Evolutionary conservation across 2,329 filamentous ascomycete genomes (phyloP).

Genomic region (Aureobasidium sp.): DNA sequence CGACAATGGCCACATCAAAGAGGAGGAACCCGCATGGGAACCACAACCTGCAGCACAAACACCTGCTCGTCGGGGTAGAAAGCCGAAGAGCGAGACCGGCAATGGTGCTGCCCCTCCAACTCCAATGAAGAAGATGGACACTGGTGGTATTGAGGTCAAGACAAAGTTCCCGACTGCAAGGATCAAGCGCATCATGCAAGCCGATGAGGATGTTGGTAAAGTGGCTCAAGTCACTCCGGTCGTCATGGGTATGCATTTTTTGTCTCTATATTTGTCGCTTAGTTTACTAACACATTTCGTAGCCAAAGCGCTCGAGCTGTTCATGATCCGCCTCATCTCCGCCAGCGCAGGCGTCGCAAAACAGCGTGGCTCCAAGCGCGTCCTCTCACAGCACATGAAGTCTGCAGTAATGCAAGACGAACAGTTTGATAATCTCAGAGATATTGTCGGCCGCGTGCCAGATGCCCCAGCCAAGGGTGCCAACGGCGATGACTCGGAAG

Average conservation of each 20-base stretch:
- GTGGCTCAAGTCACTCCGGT: slow-evolving; percentile 96
- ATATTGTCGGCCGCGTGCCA: slow-evolving; percentile 81
- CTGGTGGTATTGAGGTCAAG: slow-evolving; percentile 61
- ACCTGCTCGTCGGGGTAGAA: slow-evolving; percentile 19
- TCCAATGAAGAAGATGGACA: slow-evolving; percentile 23
- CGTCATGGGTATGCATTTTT: slow-evolving; percentile 60
- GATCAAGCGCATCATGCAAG: slow-evolving; percentile 99
- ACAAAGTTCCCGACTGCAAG: slow-evolving; percentile 96
- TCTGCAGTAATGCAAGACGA: slow-evolving; percentile 80
- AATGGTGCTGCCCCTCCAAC: neutral
- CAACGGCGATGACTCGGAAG: slow-evolving; percentile 14
- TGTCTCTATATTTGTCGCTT: neutral
- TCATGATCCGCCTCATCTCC: slow-evolving; percentile 91
- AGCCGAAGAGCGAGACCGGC: slow-evolving; percentile 16
- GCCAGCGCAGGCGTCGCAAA: slow-evolving; percentile 61
- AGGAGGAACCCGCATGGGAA: slow-evolving; percentile 25
- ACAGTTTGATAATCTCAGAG: slow-evolving; percentile 87
- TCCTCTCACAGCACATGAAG: slow-evolving; percentile 87
- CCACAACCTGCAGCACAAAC: slow-evolving; percentile 16
- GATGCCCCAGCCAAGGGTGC: slow-evolving; percentile 47
- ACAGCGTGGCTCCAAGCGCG: slow-evolving; percentile 70
- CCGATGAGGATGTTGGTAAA: slow-evolving; percentile 96
- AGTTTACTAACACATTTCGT: slow-evolving; percentile 20
- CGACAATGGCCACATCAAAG: slow-evolving; percentile 24
- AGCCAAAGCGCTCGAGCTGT: slow-evolving; percentile 92